Evolutionary conservation across 495 filamentous ascomycete species (phyloP).

Genomic region (Aspergillus nanangensis): DNA sequence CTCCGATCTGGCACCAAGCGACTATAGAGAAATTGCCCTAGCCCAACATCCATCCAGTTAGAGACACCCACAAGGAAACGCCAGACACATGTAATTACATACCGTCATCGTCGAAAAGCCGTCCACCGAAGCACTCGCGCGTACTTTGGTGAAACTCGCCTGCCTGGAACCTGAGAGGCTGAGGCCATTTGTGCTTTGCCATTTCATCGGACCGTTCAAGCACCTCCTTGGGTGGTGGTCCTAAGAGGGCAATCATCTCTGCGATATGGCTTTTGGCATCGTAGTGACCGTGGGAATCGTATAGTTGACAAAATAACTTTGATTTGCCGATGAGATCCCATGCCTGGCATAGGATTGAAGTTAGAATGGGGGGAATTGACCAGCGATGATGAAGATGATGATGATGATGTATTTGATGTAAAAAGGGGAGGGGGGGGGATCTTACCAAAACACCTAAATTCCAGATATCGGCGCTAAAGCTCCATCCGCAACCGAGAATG

Average conservation of each 20-base stretch:
- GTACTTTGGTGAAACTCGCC: slow-evolving; percentile 11
- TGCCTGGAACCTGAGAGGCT: slow-evolving; percentile 3
- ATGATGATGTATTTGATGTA: not conserved
- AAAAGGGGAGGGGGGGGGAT: not conserved
- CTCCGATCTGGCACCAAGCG: slow-evolving; percentile 10
- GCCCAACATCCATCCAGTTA: too few relatives aligned
- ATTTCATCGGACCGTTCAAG: slow-evolving; percentile 23
- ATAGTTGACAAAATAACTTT: slow-evolving; percentile 29
- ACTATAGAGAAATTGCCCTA: slow-evolving; percentile 10
- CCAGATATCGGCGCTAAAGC: slow-evolving; percentile 34
- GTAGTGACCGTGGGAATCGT: slow-evolving; percentile 11
- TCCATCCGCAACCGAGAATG: slow-evolving; percentile 28
- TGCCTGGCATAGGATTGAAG: too few relatives aligned
- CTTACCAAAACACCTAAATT: slow-evolving; percentile 36
- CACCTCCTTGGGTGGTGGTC: slow-evolving; percentile 29
- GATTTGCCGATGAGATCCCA: slow-evolving; percentile 39
- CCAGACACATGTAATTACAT: not conserved
- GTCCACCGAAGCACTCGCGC: slow-evolving; percentile 13
- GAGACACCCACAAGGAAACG: too few relatives aligned
- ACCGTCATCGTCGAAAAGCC: slow-evolving; percentile 14
- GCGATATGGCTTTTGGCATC: slow-evolving; percentile 29
- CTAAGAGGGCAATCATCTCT: slow-evolving; percentile 34
- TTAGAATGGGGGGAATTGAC: too few relatives aligned
- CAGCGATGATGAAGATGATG: not conserved
- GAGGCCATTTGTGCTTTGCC: slow-evolving; percentile 9